Conservation (phyloP, 208 protist species). For the Wallacemonas collosoma region DNA sequence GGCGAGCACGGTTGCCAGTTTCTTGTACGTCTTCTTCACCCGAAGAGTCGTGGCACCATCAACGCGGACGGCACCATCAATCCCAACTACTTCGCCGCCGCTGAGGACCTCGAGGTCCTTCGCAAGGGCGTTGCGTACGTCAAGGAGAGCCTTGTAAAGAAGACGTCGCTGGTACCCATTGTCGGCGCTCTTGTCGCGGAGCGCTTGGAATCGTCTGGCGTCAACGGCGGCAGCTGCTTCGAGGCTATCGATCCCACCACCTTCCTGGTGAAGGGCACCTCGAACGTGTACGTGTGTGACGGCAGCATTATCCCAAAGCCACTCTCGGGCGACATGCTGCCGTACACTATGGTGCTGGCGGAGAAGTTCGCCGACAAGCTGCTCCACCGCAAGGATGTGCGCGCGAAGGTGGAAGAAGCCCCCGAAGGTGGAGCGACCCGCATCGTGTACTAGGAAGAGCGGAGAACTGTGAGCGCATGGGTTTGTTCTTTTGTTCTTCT, state of each 20-base stretch:
- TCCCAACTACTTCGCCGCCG: conserved; percentile 65
- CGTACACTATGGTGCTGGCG: conserved; percentile 69
- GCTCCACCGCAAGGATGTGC: conserved; percentile 47
- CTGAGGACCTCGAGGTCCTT: conserved; percentile 48
- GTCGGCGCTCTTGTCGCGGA: conserved; percentile 48
- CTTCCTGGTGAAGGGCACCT: conserved; percentile 55
- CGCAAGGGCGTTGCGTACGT: conserved; percentile 56
- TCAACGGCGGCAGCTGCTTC: conserved; percentile 64
- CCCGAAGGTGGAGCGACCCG: conserved; percentile 30
- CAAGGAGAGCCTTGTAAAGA: conserved; percentile 52
- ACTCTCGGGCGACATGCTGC: conserved; percentile 53
- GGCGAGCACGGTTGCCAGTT: conserved; percentile 81
- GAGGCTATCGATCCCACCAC: conserved; percentile 50
- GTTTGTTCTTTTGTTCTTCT: no score
- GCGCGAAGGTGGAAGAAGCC: conserved; percentile 39
- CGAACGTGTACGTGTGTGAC: conserved; percentile 80
- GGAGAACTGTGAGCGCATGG: no score
- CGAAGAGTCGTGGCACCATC: conserved; percentile 66
- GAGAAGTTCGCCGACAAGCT: conserved; percentile 67
- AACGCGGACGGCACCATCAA: conserved; percentile 54
- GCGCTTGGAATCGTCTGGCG: conserved; percentile 66
- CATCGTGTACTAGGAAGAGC: conserved; percentile 59
- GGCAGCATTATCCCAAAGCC: conserved; percentile 63
- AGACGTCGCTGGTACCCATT: conserved; percentile 40
- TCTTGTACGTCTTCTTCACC: conserved; percentile 57